Conservation (phyloP, 176 grass and related monocot genomes). For the Tillandsia fasciculata region DNA sequence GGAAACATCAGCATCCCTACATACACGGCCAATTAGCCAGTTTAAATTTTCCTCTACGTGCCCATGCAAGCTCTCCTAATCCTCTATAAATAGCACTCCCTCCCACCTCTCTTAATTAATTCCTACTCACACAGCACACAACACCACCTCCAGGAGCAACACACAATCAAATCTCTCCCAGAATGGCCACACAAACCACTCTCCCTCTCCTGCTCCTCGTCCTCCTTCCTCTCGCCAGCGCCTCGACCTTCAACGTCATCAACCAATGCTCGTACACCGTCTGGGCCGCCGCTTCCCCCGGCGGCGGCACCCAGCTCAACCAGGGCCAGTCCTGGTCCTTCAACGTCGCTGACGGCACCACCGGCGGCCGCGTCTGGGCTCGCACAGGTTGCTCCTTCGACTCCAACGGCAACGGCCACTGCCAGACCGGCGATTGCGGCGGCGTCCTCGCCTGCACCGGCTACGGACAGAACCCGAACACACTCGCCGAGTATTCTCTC, state of each 20-base stretch:
- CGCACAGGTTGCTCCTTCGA: slow-evolving; percentile 56
- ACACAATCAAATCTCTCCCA: no score
- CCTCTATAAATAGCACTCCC: no score
- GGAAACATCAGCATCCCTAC: no score
- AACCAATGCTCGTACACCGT: slow-evolving; percentile 42
- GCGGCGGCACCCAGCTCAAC: slow-evolving; percentile 30
- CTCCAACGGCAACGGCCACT: slow-evolving; percentile 23
- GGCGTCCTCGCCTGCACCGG: slow-evolving; percentile 27
- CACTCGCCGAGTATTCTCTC: neutral
- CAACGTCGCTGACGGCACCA: slow-evolving; percentile 20
- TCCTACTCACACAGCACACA: no score
- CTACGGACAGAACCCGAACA: neutral
- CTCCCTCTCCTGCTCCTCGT: neutral
- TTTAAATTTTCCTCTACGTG: no score
- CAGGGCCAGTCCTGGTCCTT: slow-evolving; percentile 27
- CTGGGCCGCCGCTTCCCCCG: slow-evolving; percentile 29
- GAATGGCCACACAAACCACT: neutral
- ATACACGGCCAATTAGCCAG: no score
- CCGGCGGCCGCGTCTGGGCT: slow-evolving; percentile 32
- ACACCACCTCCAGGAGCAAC: no score
- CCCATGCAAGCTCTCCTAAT: no score
- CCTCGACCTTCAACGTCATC: slow-evolving; percentile 21
- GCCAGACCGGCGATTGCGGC: slow-evolving; percentile 44
- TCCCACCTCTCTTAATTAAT: no score
- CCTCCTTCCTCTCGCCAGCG: slow-evolving; percentile 2